These are phyloP conservation scores for Fusarium mangiferae DNA, from an alignment of 2,329 filamentous ascomycete species.

Conservation along the genomic window DNA sequence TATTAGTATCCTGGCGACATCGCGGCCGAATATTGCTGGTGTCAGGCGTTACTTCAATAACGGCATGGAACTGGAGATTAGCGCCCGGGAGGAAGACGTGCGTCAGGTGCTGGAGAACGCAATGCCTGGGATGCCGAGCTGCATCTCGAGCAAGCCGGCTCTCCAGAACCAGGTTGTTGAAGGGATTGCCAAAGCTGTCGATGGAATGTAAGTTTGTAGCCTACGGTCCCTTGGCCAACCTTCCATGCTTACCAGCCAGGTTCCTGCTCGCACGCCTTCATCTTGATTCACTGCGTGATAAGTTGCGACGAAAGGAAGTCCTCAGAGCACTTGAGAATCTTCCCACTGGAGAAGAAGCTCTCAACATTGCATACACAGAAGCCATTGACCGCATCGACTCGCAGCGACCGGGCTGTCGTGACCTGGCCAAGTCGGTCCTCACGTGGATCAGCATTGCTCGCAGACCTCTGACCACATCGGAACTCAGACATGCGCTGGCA, in stretches of 20 bases:
- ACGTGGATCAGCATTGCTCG: background rate
- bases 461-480: background rate
- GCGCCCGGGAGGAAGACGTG: background rate
- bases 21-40: background rate
- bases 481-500: background rate
- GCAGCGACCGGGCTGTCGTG: background rate
- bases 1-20: background rate
- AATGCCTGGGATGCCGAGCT: background rate
- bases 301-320: background rate
- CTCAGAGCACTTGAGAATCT: background rate
- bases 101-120: background rate
- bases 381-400: background rate
- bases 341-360: background rate
- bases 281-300: background rate
- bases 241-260: background rate
- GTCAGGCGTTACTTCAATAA: background rate
- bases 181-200: background rate
- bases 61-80: background rate
- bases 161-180: background rate
- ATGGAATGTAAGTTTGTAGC: background rate
- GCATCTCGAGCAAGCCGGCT: background rate
- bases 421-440: background rate
- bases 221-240: rapidly evolving
- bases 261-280: background rate
- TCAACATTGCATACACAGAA: background rate